phyloP scores from a whole-genome alignment of 352 stramenopile species.

The Phytophthora idaei region DNA sequence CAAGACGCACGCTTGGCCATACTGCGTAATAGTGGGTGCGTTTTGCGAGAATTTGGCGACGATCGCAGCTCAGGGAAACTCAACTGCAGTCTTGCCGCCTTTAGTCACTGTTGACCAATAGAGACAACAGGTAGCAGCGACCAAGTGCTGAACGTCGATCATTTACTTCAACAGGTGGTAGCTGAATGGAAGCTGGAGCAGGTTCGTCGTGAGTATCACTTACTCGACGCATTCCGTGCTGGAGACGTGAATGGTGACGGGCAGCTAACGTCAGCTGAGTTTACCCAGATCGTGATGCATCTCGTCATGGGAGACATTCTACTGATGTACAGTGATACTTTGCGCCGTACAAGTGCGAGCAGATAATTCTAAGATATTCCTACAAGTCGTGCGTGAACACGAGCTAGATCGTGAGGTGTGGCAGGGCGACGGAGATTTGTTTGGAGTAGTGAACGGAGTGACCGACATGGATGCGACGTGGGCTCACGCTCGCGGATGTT shows the following conservation, averaged over 20 bases:
- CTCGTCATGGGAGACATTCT: constrained; percentile 70
- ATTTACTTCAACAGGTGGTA: constrained; percentile 68
- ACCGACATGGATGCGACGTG: constrained; percentile 72
- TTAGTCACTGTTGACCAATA: not conserved
- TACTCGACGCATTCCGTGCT: constrained; percentile 76
- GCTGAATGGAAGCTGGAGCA: constrained; percentile 77
- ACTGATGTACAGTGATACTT: constrained; percentile 83
- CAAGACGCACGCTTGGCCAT: no score
- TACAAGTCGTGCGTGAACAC: constrained; percentile 79
- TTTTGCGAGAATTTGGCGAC: constrained; percentile 72
- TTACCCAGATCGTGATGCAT: constrained; percentile 78
- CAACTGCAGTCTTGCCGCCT: constrained; percentile 22
- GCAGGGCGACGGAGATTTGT: constrained; percentile 71
- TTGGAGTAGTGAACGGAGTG: constrained; percentile 70
- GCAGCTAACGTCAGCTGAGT: constrained; percentile 75
- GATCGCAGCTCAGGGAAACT: constrained; percentile 52
- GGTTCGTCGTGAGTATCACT: constrained; percentile 60
- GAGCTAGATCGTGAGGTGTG: constrained; percentile 75
- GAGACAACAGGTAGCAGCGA: constrained; percentile 6
- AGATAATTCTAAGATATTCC: constrained; percentile 66
- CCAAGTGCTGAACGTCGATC: constrained; percentile 73
- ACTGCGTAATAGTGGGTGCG: constrained; percentile 40
- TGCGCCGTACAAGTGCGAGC: constrained; percentile 67
- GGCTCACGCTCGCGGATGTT: constrained; percentile 58
- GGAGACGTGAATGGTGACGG: constrained; percentile 85